Percentiles rank a stretch among this genome's conserved stretches.
Evolutionary conservation across 2,329 filamentous ascomycete genomes (phyloP).

Genomic region (Leptographium lundbergii): DNA sequence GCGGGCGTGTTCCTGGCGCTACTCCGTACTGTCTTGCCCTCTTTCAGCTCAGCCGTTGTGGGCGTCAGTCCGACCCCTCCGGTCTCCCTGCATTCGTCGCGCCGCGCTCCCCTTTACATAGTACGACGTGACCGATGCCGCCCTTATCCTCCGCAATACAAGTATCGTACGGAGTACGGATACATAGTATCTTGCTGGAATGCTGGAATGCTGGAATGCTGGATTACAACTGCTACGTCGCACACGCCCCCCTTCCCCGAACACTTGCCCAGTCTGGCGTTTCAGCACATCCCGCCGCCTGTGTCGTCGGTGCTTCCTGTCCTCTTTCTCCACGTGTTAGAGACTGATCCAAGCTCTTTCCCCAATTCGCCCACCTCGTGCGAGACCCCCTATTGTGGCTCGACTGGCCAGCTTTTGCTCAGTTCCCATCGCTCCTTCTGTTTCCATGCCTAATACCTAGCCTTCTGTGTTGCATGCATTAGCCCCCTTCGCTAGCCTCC

Average conservation of each 20-base stretch:
- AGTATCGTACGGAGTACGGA: too few species aligned
- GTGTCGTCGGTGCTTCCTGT: slow-evolving; percentile 17
- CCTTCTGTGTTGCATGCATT: background rate
- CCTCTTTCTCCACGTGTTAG: background rate
- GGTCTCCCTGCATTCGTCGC: background rate
- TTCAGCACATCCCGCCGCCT: slow-evolving; percentile 15
- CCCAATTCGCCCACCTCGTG: background rate
- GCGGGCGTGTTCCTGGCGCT: background rate
- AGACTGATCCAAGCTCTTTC: slow-evolving; percentile 1
- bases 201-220: background rate
- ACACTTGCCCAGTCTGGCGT: slow-evolving; percentile 13
- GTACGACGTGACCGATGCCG: background rate
- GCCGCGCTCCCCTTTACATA: background rate
- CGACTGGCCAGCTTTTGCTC: background rate
- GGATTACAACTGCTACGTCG: background rate
- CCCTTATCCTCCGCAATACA: background rate
- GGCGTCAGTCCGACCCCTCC: background rate
- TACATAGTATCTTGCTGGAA: background rate
- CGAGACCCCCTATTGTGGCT: background rate
- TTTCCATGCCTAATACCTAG: too few species aligned
- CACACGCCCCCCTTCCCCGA: background rate
- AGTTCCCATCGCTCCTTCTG: background rate
- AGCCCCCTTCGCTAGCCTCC: background rate
- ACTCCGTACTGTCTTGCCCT: background rate
- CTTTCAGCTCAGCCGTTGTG: background rate